phyloP scores from a whole-genome alignment of 2,329 filamentous ascomycete species.

The Torrubiella hemipterigena region DNA sequence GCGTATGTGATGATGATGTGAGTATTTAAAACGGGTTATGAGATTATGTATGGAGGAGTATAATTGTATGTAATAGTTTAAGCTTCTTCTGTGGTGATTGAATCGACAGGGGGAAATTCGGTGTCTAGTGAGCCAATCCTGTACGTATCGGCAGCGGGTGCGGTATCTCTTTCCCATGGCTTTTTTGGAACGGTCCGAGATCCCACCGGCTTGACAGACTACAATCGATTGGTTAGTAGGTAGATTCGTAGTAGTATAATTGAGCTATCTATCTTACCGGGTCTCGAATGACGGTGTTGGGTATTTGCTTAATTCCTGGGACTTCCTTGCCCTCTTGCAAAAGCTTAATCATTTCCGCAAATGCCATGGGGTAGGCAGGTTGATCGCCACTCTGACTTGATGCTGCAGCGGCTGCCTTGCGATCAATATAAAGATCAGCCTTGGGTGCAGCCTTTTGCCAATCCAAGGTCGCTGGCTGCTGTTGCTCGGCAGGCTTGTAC shows the following conservation, averaged over 20 bases:
- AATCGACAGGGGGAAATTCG: constrained; percentile 24
- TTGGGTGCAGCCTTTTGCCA: constrained; percentile 41
- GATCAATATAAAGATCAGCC: constrained; percentile 32
- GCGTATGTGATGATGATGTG: too few species aligned
- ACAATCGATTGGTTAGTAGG: not conserved
- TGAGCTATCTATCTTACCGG: constrained; percentile 35
- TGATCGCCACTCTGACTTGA: constrained; percentile 21
- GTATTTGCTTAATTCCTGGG: constrained; percentile 79
- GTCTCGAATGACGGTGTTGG: constrained; percentile 62
- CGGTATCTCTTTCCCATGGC: constrained; percentile 65
- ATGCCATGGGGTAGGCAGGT: constrained; percentile 68
- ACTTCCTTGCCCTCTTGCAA: constrained; percentile 74
- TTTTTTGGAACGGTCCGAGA: constrained; percentile 36
- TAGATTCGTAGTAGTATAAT: not conserved
- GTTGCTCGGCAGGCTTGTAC: constrained; percentile 12
- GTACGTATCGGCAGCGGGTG: constrained; percentile 8
- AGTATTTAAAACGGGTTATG: too few species aligned
- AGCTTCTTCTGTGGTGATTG: constrained; percentile 11
- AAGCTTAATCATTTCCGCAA: constrained; percentile 75
- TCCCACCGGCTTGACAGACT: constrained; percentile 37
- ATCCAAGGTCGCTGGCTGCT: constrained; percentile 14
- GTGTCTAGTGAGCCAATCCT: constrained; percentile 16
- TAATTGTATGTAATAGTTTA: not conserved
- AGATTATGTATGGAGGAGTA: too few species aligned
- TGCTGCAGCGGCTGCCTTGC: constrained; percentile 13